A percentile compares a stretch with the other conserved stretches of the same genome.
phyloP scores from a whole-genome alignment of 768 basidiomycete genomes.

The Sporobolomyces roseus region DNA sequence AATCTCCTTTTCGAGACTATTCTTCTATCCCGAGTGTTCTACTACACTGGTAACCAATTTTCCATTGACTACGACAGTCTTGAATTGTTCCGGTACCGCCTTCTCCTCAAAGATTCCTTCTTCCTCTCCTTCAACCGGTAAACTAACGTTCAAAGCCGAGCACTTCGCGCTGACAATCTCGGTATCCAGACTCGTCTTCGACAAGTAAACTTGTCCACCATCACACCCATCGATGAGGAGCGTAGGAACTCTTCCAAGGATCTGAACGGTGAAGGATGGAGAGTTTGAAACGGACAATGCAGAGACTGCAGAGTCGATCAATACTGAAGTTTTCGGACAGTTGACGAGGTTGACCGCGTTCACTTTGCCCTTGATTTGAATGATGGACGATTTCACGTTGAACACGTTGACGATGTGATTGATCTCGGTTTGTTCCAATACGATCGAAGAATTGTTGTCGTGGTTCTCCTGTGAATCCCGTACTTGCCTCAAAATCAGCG shows the following conservation, averaged over 20 bases:
- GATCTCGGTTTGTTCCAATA: constrained; percentile 70
- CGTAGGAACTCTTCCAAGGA: constrained; percentile 83
- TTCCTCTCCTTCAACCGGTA: constrained; percentile 69
- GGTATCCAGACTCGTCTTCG: constrained; percentile 65
- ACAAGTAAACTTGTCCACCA: constrained; percentile 89
- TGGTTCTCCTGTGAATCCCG: constrained; percentile 70
- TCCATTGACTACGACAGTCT: constrained; percentile 71
- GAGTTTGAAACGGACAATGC: constrained; percentile 82
- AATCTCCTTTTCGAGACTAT: no score
- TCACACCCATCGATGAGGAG: constrained; percentile 92
- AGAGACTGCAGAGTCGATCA: constrained; percentile 90
- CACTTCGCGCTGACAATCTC: constrained; percentile 92
- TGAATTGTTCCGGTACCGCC: constrained; percentile 92
- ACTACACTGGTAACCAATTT: constrained; percentile 84
- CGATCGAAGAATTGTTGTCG: constrained; percentile 69
- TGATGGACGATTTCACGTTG: constrained; percentile 77
- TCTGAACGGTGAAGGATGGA: constrained; percentile 87
- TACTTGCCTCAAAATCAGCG: neutral
- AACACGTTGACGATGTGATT: constrained; percentile 83
- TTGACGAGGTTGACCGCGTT: constrained; percentile 91
- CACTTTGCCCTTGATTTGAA: constrained; percentile 85
- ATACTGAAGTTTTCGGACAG: constrained; percentile 77
- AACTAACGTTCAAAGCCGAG: constrained; percentile 81
- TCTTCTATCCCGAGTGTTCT: constrained; percentile 61
- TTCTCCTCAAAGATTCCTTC: constrained; percentile 87